A percentile compares a stretch with the other conserved stretches of the same genome.
Evolutionary conservation across 352 stramenopile genomes (phyloP).

Genomic region (Globisporangium echinulatum): DNA sequence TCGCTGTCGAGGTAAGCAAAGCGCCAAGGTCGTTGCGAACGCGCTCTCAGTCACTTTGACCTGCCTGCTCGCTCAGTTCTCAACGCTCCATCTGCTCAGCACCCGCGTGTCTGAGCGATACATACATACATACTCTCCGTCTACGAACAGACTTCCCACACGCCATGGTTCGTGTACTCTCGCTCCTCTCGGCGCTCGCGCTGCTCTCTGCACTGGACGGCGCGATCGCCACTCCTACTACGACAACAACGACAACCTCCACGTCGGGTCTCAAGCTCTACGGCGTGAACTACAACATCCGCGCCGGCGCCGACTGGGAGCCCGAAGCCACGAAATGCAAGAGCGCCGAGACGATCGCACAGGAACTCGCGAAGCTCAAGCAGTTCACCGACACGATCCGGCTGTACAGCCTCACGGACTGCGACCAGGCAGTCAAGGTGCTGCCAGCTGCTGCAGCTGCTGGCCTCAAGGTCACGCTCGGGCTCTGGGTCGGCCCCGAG

Average conservation of each 20-base stretch:
- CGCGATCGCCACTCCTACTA: background rate
- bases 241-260: slow-evolving; percentile 15
- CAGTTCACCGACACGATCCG: slow-evolving; percentile 37
- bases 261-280: slow-evolving; percentile 25
- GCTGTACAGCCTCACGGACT: slow-evolving; percentile 49
- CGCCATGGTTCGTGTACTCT: background rate
- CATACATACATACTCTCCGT: background rate
- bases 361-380: slow-evolving; percentile 36
- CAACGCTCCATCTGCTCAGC: background rate
- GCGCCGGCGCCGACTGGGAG: slow-evolving; percentile 43
- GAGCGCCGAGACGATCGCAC: slow-evolving; percentile 28
- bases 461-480: slow-evolving; percentile 45
- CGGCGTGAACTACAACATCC: slow-evolving; percentile 77
- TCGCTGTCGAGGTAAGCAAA: too few species aligned
- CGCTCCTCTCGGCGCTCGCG: background rate
- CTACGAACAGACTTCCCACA: background rate
- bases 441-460: slow-evolving; percentile 36
- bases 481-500: slow-evolving; percentile 53
- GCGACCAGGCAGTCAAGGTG: slow-evolving; percentile 34
- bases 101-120: background rate
- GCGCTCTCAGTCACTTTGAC: too few species aligned
- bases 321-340: slow-evolving; percentile 52
- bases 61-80: background rate
- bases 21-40: too few species aligned
- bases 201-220: background rate